phyloP scores from a whole-genome alignment of 129 eudicot species.

The Silybum marianum region DNA sequence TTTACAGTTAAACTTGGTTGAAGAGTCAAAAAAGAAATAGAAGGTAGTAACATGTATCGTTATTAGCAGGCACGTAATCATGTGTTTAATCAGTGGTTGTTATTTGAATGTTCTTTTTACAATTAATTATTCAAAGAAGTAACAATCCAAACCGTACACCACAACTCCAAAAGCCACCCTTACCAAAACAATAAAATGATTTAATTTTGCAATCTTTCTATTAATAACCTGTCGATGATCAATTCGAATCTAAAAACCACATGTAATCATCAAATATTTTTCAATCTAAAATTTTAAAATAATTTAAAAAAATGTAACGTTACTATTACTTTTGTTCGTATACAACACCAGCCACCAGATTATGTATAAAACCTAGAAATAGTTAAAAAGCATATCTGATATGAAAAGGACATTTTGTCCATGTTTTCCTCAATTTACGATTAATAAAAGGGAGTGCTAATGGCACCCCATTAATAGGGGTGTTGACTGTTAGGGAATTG shows the following conservation, averaged over 20 bases:
- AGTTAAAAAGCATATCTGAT: too few species aligned
- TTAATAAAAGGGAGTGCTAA: too few species aligned
- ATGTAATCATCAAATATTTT: neutral
- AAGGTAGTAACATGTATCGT: neutral
- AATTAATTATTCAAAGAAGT: neutral
- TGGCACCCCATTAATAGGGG: too few species aligned
- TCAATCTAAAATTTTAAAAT: neutral
- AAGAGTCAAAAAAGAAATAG: neutral
- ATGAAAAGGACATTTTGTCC: too few species aligned
- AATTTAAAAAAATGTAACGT: too few species aligned
- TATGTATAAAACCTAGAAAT: too few species aligned
- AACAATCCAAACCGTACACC: neutral
- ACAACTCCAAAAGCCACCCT: neutral
- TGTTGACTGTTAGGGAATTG: too few species aligned
- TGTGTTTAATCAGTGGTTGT: neutral
- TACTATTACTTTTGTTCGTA: too few species aligned
- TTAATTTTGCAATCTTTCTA: too few species aligned
- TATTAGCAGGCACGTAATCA: neutral
- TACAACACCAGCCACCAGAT: neutral
- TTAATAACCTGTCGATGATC: too few species aligned
- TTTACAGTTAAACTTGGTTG: neutral
- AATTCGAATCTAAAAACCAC: neutral
- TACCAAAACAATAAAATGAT: too few species aligned
- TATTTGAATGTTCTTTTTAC: neutral
- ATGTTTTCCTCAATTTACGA: too few species aligned